Base-by-base conservation (phyloP, 208 protist genomes). In the Acanthamoeba polyphaga region DNA sequence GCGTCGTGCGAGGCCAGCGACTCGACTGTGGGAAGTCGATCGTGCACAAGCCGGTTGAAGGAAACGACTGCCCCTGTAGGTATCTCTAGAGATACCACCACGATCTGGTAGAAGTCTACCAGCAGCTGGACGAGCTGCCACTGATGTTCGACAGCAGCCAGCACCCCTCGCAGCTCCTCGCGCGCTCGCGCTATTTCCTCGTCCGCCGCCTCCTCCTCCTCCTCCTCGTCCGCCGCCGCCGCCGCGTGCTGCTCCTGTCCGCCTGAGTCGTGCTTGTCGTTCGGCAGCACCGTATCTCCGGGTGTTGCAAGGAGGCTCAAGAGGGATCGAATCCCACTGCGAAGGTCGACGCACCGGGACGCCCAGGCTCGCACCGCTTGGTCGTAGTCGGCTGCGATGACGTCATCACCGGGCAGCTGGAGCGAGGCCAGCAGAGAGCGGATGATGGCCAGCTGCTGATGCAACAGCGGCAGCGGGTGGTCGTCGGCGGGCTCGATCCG, bases 31-130 rank as follows among this genome's bases (percentile, higher is more conserved):
- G 15, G n/a, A 1, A 66, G 24, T 24, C 27, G 27, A 1, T 89
- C 58, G 82, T 19, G 7, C 5, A 58, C 2, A 0, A 89, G 51
- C 19, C 55, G 7, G 53, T 89, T 32, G 15, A 89, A 89, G n/a
- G 9, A 1, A 27, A 62, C 27, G 15, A 89, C 10, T 13, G 82
- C 29, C 12, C 29, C 58, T 3, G 6, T 10, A 12, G 53, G 49
- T 19, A 89, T 3, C 1, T 38, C 51, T 5, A 89, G 58, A 8
- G 82, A 38, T 5, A 68, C 51, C n/a, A 29, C 58, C 34, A 89
- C 53, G 34, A 62, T 58, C 15, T 62, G 82, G 29, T 89, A n/a
- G 82, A 89, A 89, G 51, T 89, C 51, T 24, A 27, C 53, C 51
- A 53, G 82, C 46, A 62, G 51, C 29, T 68, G 53, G 13, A 62